phyloP scores from a whole-genome alignment of 305 asterid genomes.

The Stenogyne calaminthoides region DNA sequence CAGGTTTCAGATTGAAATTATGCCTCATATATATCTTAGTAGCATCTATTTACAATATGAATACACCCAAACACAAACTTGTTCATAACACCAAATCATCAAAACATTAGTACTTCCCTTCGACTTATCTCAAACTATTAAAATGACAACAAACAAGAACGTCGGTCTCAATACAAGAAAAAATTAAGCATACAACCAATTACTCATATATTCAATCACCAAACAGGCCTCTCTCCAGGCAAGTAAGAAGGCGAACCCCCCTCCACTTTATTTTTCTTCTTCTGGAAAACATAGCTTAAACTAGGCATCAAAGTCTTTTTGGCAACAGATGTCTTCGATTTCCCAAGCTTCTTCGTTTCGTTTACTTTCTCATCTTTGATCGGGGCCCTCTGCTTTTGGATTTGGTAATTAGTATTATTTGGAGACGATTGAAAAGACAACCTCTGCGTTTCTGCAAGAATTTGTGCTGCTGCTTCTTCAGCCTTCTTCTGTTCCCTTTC shows the following conservation, averaged over 20 bases:
- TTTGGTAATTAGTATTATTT: conserved; percentile 26
- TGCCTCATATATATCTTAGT: background rate
- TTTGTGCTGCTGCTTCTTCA: conserved; percentile 67
- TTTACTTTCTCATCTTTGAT: conserved; percentile 33
- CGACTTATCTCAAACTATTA: background rate
- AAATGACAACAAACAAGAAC: conserved; percentile 1
- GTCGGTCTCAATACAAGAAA: background rate
- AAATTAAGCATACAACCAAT: background rate
- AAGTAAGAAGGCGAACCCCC: conserved; percentile 76
- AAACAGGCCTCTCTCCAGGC: conserved; percentile 69
- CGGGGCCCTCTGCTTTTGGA: conserved; percentile 42
- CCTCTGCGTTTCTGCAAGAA: conserved; percentile 64
- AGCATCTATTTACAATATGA: conserved; percentile 37
- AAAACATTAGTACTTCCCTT: conserved; percentile 12
- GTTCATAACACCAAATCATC: background rate
- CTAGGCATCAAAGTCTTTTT: conserved; percentile 71
- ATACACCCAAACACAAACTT: conserved; percentile 18
- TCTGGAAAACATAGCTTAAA: conserved; percentile 59
- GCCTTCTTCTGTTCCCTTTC: conserved; percentile 83
- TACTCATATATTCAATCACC: conserved; percentile 31
- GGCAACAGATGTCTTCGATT: conserved; percentile 52
- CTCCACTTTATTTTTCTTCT: conserved; percentile 66
- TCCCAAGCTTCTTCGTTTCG: conserved; percentile 51
- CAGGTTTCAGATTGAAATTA: too few relatives aligned
- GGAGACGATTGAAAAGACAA: conserved; percentile 51